These are phyloP conservation scores for Phytopythium sindhum DNA, from an alignment of 352 stramenopile genomes.

Conservation along the genomic window DNA sequence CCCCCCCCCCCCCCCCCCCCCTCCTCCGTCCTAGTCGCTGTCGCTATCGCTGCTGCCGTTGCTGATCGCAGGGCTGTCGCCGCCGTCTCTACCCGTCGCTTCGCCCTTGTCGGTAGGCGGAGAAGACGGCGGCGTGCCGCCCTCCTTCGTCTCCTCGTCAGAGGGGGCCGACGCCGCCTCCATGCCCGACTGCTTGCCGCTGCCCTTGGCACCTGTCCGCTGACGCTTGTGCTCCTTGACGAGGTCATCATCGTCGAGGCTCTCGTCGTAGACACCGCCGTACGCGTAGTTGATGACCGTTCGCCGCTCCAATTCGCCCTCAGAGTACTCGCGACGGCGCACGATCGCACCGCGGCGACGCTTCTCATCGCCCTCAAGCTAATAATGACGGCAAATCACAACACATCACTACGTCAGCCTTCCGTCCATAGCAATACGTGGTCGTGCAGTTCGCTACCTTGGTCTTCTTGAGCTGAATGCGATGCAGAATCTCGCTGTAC, in stretches of 20 bases:
- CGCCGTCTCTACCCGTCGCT: constrained; percentile 24
- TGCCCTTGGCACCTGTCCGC: constrained; percentile 28
- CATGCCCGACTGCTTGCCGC: constrained; percentile 3
- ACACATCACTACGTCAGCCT: neutral
- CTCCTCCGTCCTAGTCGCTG: constrained; percentile 37
- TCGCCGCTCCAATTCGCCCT: constrained; percentile 55
- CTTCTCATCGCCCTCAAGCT: constrained; percentile 75
- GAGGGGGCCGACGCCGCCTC: constrained; percentile 13
- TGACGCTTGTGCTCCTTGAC: constrained; percentile 64
- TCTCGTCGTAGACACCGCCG: constrained; percentile 63
- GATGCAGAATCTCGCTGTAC: constrained; percentile 71
- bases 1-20: too few species aligned
- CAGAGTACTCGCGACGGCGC: constrained; percentile 68
- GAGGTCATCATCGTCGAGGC: constrained; percentile 59
- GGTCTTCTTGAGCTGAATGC: constrained; percentile 80
- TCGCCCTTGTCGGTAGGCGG: constrained; percentile 20
- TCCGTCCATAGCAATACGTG: neutral
- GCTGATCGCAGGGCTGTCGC: constrained; percentile 66
- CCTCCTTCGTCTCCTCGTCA: constrained; percentile 46
- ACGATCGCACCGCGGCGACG: constrained; percentile 74
- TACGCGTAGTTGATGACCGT: constrained; percentile 58
- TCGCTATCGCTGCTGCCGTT: constrained; percentile 53
- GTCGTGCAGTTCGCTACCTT: constrained; percentile 29
- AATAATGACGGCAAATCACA: neutral
- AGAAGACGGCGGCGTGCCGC: constrained; percentile 19